Percentiles rank a stretch among this genome's conserved stretches.
Conservation (phyloP, 176 grass and related monocot species). For the Calamus simplicifolius region DNA sequence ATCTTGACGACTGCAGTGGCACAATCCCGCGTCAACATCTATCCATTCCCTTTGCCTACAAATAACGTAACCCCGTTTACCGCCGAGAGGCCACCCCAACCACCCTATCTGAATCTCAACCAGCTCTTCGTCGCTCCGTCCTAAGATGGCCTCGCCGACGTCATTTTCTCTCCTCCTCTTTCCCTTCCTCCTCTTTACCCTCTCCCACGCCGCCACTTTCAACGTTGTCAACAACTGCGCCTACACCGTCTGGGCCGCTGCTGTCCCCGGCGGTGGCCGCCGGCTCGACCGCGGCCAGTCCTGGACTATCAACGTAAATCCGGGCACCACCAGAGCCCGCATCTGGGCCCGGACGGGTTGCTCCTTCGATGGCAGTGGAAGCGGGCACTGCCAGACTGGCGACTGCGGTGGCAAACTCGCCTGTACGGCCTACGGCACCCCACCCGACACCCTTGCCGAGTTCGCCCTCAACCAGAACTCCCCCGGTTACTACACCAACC, state of each 20-base stretch:
- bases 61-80: no score
- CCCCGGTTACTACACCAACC: conserved; percentile 35
- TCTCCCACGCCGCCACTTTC: conserved; percentile 37
- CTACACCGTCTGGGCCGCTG: conserved; percentile 42
- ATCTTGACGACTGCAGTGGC: no score
- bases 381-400: neutral
- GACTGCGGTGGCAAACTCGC: no score
- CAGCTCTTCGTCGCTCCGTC: no score
- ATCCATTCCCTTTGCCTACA: no score
- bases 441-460: no score
- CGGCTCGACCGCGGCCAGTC: conserved; percentile 24
- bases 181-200: neutral
- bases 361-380: conserved; percentile 14
- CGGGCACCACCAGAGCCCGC: conserved; percentile 21
- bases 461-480: conserved; percentile 19
- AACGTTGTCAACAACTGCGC: conserved; percentile 37
- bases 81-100: no score
- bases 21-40: no score
- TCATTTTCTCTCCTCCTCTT: conserved; percentile 10
- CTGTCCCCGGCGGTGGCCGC: conserved; percentile 26
- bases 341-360: conserved; percentile 52
- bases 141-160: conserved; percentile 22
- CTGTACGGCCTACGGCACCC: no score
- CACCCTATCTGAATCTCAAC: no score
- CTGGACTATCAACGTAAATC: conserved; percentile 22